Percentiles rank a stretch among this genome's conserved stretches.
phyloP scores from a whole-genome alignment of 2,329 filamentous ascomycete genomes.

The Penicillium sp. region DNA sequence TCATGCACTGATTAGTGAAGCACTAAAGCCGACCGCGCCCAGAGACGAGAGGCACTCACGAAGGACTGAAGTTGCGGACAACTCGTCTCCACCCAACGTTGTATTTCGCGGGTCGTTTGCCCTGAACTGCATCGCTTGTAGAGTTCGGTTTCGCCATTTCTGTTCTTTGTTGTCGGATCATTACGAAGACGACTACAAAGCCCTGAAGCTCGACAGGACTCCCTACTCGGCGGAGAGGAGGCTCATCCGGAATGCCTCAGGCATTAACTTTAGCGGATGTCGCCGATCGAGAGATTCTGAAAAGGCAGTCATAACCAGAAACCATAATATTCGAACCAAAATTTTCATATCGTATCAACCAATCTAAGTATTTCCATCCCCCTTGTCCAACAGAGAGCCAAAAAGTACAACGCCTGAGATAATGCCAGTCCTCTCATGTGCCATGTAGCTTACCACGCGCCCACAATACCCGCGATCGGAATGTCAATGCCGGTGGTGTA shows the following conservation, averaged over 20 bases:
- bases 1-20: not conserved
- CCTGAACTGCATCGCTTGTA: not conserved
- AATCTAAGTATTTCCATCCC: not conserved
- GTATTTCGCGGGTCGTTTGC: conserved; percentile 17
- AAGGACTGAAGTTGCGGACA: conserved; percentile 58
- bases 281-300: not conserved
- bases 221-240: not conserved
- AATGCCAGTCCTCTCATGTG: not conserved
- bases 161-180: not conserved
- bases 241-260: not conserved
- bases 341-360: not conserved
- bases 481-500: conserved; percentile 43
- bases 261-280: not conserved
- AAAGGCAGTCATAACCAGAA: not conserved
- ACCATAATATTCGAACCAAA: too few relatives aligned
- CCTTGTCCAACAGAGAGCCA: not conserved
- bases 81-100: conserved; percentile 41
- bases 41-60: conserved; percentile 42
- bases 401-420: not conserved
- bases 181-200: not conserved
- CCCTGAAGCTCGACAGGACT: not conserved
- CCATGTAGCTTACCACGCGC: not conserved
- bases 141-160: not conserved
- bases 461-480: conserved; percentile 32
- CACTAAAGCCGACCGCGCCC: not conserved